phyloP scores from a whole-genome alignment of 768 basidiomycete genomes.

The Roridomyces roridus region DNA sequence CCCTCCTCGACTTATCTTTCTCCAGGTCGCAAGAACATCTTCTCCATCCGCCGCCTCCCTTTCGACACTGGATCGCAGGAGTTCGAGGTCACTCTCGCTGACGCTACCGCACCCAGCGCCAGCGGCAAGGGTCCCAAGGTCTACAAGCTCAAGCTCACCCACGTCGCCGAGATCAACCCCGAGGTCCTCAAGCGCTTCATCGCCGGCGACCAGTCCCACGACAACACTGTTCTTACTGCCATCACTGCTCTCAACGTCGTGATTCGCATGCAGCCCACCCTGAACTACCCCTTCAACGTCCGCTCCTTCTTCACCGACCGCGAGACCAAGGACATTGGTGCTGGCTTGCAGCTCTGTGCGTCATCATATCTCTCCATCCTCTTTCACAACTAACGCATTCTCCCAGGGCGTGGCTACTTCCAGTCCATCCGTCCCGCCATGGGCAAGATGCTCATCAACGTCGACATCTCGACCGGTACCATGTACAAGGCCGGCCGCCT shows the following conservation, averaged over 20 bases:
- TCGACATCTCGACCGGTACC: conserved; percentile 67
- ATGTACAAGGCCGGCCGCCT: conserved; percentile 70
- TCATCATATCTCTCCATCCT: not conserved
- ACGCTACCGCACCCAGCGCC: conserved; percentile 35
- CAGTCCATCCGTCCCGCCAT: conserved; percentile 66
- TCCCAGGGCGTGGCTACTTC: conserved; percentile 72
- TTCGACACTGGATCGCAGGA: conserved; percentile 61
- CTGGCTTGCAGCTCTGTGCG: conserved; percentile 54
- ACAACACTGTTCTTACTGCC: conserved; percentile 61
- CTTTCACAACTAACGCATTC: conserved; percentile 11
- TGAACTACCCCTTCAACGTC: conserved; percentile 66
- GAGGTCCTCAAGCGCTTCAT: conserved; percentile 62
- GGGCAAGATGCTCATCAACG: conserved; percentile 59
- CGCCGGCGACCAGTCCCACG: conserved; percentile 56
- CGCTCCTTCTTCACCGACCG: conserved; percentile 64
- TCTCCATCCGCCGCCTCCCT: conserved; percentile 63
- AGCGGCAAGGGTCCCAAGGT: conserved; percentile 60
- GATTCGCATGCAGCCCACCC: conserved; percentile 64
- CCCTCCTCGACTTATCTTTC: not conserved
- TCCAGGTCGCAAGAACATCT: conserved; percentile 85
- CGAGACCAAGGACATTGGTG: conserved; percentile 52
- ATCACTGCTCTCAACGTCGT: conserved; percentile 75
- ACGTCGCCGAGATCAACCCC: conserved; percentile 65
- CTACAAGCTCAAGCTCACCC: conserved; percentile 65
- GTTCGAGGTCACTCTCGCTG: conserved; percentile 66